Evolutionary conservation across 768 basidiomycete genomes (phyloP).

Genomic region (Melanogaster broomeanus): DNA sequence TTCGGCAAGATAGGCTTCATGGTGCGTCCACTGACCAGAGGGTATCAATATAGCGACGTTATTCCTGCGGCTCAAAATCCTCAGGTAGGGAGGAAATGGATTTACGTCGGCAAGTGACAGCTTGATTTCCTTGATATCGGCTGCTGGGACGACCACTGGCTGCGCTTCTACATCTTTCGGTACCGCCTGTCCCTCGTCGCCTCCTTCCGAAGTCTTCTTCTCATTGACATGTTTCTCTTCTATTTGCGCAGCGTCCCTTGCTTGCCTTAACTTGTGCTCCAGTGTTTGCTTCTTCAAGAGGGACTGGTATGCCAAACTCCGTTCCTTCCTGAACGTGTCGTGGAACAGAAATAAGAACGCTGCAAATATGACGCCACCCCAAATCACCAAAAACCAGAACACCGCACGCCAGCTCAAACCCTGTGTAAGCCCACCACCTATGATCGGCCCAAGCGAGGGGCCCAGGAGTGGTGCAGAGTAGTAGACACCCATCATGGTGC

Average conservation of each 20-base stretch:
- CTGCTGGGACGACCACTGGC: conserved; percentile 6
- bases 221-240: conserved; percentile 10
- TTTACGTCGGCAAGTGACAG: conserved; percentile 72
- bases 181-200: neutral
- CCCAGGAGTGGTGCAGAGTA: conserved; percentile 82
- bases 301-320: conserved; percentile 78
- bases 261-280: conserved; percentile 14
- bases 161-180: conserved; percentile 29
- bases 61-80: conserved; percentile 62
- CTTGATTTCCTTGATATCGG: conserved; percentile 40
- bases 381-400: conserved; percentile 81
- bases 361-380: conserved; percentile 54
- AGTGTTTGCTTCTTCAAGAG: conserved; percentile 49
- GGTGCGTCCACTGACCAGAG: conserved; percentile 26
- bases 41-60: conserved; percentile 61
- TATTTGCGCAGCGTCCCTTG: conserved; percentile 7
- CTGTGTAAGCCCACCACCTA: conserved; percentile 71
- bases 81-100: conserved; percentile 61
- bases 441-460: conserved; percentile 63
- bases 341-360: conserved; percentile 71
- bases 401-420: conserved; percentile 77
- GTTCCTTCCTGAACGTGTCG: conserved; percentile 84
- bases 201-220: conserved; percentile 4
- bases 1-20: neutral
- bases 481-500: conserved; percentile 80